Evolutionary conservation across 2,329 filamentous ascomycete species (phyloP).

Genomic region (Stachybotrys elegans): DNA sequence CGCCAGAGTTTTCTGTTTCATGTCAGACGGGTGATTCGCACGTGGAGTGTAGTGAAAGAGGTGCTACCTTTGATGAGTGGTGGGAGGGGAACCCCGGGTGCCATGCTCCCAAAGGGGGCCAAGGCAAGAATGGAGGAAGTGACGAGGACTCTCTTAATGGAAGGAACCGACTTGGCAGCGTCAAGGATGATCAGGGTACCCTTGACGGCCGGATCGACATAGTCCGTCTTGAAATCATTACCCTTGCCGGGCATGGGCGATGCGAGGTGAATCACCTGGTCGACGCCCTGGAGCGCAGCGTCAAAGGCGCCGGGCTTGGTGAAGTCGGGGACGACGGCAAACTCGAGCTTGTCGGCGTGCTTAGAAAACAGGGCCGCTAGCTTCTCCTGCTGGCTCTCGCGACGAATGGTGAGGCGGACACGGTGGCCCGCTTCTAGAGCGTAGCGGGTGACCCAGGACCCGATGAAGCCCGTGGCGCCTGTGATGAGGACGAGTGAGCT

Average conservation of each 20-base stretch:
- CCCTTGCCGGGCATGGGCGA: constrained; percentile 11
- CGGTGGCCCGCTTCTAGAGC: constrained; percentile 9
- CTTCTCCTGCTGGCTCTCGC: constrained; percentile 3
- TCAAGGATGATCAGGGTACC: constrained; percentile 10
- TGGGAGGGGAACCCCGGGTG: constrained; percentile 5
- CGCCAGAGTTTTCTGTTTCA: constrained; percentile 1
- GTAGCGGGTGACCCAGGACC: constrained; percentile 5
- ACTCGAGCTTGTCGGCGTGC: constrained; percentile 9
- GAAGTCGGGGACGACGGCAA: constrained; percentile 27
- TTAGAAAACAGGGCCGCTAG: constrained; percentile 5
- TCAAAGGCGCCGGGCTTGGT: constrained; percentile 25
- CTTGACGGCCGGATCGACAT: constrained; percentile 9
- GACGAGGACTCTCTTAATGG: constrained; percentile 9
- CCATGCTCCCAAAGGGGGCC: constrained; percentile 4
- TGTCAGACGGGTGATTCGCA: not conserved
- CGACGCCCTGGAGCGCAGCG: constrained; percentile 27
- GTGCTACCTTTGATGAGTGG: not conserved
- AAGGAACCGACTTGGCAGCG: constrained; percentile 3
- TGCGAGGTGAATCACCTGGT: constrained; percentile 26
- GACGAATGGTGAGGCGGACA: constrained; percentile 10
- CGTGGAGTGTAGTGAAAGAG: too few relatives aligned
- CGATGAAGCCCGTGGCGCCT: constrained; percentile 12
- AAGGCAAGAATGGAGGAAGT: constrained; percentile 11
- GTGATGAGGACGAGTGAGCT: constrained; percentile 7
- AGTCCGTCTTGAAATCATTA: constrained; percentile 8